Percentiles rank a stretch among this genome's conserved stretches.
Evolutionary conservation across 441 rosid species (phyloP).

Genomic region (Codiaeum variegatum): DNA sequence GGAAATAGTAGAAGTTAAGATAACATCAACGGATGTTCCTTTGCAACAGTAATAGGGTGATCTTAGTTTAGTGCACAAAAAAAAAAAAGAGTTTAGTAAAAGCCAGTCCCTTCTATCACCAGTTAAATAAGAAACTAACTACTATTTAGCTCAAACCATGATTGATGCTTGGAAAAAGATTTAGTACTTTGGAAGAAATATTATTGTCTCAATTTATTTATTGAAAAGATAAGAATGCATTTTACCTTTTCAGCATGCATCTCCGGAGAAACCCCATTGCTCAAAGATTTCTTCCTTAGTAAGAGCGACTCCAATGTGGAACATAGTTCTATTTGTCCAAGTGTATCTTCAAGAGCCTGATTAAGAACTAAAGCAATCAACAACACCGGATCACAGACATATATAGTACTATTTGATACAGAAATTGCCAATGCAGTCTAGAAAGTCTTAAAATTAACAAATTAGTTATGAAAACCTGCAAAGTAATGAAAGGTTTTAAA

Average conservation of each 20-base stretch:
- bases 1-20: not conserved
- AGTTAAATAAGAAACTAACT: not conserved
- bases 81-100: not conserved
- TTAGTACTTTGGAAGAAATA: not conserved
- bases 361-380: constrained; percentile 19
- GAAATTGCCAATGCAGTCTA: not conserved
- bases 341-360: constrained; percentile 68
- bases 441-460: not conserved
- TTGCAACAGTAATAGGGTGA: not conserved
- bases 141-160: not conserved
- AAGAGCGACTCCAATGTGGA: constrained; percentile 65
- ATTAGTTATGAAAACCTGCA: not conserved
- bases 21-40: not conserved
- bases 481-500: not conserved
- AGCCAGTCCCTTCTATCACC: not conserved
- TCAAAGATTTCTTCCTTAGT: constrained; percentile 61
- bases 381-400: constrained; percentile 8
- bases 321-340: constrained; percentile 53
- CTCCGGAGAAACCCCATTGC: constrained; percentile 61
- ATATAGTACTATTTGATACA: not conserved
- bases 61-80: not conserved
- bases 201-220: not conserved
- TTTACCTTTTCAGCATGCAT: constrained; percentile 61
- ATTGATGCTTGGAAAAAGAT: not conserved
- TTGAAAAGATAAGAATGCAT: constrained; percentile 16